A percentile compares a stretch with the other conserved stretches of the same genome.
Conservation (phyloP, 1,284 basidiomycete species). For the Heterobasidion annosum region DNA sequence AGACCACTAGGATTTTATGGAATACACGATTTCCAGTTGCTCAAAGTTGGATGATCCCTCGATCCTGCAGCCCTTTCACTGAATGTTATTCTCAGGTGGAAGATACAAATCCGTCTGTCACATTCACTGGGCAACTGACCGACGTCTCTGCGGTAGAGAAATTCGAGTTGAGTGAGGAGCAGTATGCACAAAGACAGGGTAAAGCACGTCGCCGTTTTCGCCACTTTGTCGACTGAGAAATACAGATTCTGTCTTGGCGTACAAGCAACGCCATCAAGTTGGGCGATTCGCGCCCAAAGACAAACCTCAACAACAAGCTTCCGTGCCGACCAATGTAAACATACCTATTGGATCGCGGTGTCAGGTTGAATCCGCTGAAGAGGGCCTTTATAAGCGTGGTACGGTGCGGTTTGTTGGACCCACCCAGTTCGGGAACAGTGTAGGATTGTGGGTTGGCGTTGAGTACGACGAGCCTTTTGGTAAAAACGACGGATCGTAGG, state of each 20-base stretch:
- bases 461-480: slow-evolving; percentile 96
- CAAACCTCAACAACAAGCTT: slow-evolving; percentile 8
- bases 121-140: slow-evolving; percentile 72
- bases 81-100: slow-evolving; percentile 44
- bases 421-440: slow-evolving; percentile 64
- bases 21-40: slow-evolving; percentile 55
- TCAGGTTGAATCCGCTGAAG: slow-evolving; percentile 65
- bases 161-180: slow-evolving; percentile 81
- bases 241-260: slow-evolving; percentile 83
- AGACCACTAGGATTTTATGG: slow-evolving; percentile 70
- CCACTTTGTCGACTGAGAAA: background rate
- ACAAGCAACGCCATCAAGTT: slow-evolving; percentile 83
- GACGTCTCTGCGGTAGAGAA: slow-evolving; percentile 88
- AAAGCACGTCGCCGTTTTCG: slow-evolving; percentile 5
- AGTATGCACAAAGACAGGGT: slow-evolving; percentile 80
- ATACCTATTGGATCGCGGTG: slow-evolving; percentile 71
- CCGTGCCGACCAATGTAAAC: slow-evolving; percentile 22
- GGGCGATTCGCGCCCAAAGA: slow-evolving; percentile 74
- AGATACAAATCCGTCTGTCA: slow-evolving; percentile 67
- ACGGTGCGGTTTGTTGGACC: slow-evolving; percentile 79
- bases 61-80: background rate
- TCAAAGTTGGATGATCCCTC: slow-evolving; percentile 48
- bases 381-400: slow-evolving; percentile 69
- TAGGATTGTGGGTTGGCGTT: slow-evolving; percentile 83
- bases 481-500: slow-evolving; percentile 76